Conservation (phyloP, 306 rosid genomes). For the Quercus engelmannii region DNA sequence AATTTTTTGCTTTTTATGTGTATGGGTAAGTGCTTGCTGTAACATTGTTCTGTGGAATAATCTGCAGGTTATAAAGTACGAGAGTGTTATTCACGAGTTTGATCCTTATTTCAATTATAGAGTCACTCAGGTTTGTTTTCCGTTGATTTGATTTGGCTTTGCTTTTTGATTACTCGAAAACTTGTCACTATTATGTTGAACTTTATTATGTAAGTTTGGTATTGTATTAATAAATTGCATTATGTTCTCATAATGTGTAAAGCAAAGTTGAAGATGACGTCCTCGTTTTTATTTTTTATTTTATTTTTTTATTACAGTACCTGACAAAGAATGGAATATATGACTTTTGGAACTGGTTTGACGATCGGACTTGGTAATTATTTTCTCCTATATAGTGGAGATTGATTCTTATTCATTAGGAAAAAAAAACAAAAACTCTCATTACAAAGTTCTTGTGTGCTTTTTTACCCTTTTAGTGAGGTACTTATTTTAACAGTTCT, state of each 20-base stretch:
- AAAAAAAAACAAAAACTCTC: neutral
- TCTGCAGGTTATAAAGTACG: constrained; percentile 93
- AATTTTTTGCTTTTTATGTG: neutral
- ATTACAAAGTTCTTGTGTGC: neutral
- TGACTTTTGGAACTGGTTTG: constrained; percentile 99
- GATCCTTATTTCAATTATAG: constrained; percentile 98
- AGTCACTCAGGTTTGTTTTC: constrained; percentile 90
- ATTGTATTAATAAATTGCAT: neutral
- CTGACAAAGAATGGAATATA: constrained; percentile 93
- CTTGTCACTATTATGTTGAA: neutral
- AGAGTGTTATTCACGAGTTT: constrained; percentile 96
- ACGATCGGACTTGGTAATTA: constrained; percentile 90
- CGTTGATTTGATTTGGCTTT: neutral
- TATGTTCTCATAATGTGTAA: constrained; percentile 8
- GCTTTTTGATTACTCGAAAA: constrained; percentile 7
- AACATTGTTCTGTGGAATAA: constrained; percentile 18
- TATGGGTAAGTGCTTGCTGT: neutral
- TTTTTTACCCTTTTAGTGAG: neutral
- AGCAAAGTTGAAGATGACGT: constrained; percentile 21
- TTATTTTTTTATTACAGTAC: constrained; percentile 60
- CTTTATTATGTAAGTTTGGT: neutral
- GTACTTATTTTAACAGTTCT: constrained; percentile 23
- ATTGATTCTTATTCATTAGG: neutral
- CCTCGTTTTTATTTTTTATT: constrained; percentile 31
- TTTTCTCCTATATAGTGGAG: neutral